Evolutionary conservation across 768 basidiomycete genomes (phyloP).

Genomic region (Kwoniella mangroviensis): DNA sequence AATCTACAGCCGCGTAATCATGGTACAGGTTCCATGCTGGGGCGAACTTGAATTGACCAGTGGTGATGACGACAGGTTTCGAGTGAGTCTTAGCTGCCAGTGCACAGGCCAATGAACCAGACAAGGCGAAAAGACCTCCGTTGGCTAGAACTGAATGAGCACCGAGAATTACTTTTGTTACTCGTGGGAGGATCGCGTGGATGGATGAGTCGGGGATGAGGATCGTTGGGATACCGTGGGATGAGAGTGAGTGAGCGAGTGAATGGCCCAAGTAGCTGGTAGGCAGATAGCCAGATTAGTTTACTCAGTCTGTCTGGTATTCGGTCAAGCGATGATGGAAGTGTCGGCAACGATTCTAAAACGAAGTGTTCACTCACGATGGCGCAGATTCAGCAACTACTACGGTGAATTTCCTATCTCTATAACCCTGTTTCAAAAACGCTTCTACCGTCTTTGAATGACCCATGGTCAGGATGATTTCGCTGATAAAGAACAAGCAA

Average conservation of each 20-base stretch:
- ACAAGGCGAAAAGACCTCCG: conserved; percentile 89
- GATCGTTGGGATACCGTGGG: conserved; percentile 86
- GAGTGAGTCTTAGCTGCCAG: conserved; percentile 86
- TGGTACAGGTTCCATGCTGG: conserved; percentile 64
- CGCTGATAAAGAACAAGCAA: conserved; percentile 62
- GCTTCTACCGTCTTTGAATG: conserved; percentile 91
- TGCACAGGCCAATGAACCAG: conserved; percentile 81
- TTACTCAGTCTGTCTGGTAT: too few relatives aligned
- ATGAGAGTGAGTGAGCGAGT: conserved; percentile 80
- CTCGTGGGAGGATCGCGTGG: conserved; percentile 92
- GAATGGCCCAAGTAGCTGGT: conserved; percentile 79
- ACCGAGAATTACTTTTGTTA: conserved; percentile 94
- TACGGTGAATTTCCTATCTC: conserved; percentile 89
- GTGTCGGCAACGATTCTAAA: not conserved
- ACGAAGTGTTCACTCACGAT: conserved; percentile 65
- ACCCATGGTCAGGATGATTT: conserved; percentile 93
- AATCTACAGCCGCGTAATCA: conserved; percentile 55
- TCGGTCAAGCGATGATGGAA: not conserved
- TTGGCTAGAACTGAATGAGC: conserved; percentile 96
- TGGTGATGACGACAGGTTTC: conserved; percentile 89
- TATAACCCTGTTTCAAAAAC: conserved; percentile 88
- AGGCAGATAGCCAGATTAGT: not conserved
- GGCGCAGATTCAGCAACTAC: conserved; percentile 96
- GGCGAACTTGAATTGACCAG: conserved; percentile 95
- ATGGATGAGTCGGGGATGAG: conserved; percentile 95